Conservation (phyloP, 257 asterid species). For the Forsythia suspensa region DNA sequence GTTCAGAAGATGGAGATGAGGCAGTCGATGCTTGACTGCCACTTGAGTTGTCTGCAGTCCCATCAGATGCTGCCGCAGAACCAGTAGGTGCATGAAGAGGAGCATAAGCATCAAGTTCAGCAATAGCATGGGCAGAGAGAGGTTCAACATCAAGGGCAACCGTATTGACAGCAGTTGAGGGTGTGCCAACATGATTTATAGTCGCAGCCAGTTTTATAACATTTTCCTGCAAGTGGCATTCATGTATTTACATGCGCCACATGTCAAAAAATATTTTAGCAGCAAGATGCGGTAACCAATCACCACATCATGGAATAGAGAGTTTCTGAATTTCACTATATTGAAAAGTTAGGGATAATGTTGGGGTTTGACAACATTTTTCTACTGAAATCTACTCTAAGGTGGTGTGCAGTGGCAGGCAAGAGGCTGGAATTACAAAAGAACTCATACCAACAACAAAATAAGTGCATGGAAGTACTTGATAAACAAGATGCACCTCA, state of each 20-base stretch:
- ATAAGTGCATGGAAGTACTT: slow-evolving; percentile 5
- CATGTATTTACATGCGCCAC: slow-evolving; percentile 19
- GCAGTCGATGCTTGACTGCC: slow-evolving; percentile 45
- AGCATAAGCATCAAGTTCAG: slow-evolving; percentile 34
- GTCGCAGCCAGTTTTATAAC: slow-evolving; percentile 65
- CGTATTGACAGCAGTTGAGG: slow-evolving; percentile 38
- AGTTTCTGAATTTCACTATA: slow-evolving; percentile 3
- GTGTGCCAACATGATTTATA: slow-evolving; percentile 40
- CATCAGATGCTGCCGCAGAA: slow-evolving; percentile 34
- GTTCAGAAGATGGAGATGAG: slow-evolving; percentile 53
- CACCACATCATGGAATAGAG: not conserved
- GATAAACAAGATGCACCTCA: slow-evolving; percentile 16
- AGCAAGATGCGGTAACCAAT: slow-evolving; percentile 13
- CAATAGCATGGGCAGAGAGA: slow-evolving; percentile 16
- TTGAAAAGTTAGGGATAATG: slow-evolving; percentile 3
- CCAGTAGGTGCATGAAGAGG: slow-evolving; percentile 23
- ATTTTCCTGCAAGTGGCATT: slow-evolving; percentile 50
- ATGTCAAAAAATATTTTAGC: slow-evolving; percentile 17
- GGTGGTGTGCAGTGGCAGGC: not conserved
- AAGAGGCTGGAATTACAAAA: slow-evolving; percentile 8
- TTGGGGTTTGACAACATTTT: not conserved
- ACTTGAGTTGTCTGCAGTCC: slow-evolving; percentile 46
- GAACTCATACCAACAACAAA: not conserved
- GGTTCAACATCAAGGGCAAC: slow-evolving; percentile 27
- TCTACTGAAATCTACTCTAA: slow-evolving; percentile 14